A percentile compares a stretch with the other conserved stretches of the same genome.
Evolutionary conservation across 345 rosid species (phyloP).

Genomic region (Hibiscus syriacus): DNA sequence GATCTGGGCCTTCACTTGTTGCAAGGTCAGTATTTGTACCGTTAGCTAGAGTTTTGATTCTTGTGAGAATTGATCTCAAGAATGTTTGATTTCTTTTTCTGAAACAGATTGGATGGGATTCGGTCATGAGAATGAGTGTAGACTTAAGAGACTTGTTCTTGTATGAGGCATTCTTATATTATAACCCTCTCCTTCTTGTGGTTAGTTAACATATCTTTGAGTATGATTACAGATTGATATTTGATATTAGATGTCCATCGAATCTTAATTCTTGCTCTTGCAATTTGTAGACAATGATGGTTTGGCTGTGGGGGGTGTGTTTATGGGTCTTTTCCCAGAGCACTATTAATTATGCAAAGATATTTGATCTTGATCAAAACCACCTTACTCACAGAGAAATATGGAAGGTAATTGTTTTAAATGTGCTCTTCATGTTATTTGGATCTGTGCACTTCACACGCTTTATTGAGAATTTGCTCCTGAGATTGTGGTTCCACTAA

Average conservation of each 20-base stretch:
- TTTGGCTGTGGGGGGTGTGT: constrained; percentile 80
- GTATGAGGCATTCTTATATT: constrained; percentile 88
- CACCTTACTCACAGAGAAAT: constrained; percentile 83
- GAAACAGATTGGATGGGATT: constrained; percentile 85
- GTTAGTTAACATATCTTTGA: constrained; percentile 32
- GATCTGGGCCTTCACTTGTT: constrained; percentile 80
- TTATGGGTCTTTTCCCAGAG: constrained; percentile 84
- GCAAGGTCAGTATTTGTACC: constrained; percentile 54
- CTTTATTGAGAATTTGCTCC: constrained; percentile 2
- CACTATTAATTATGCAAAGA: constrained; percentile 66
- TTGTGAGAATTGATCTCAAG: background rate
- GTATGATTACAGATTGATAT: background rate
- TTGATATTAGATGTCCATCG: background rate
- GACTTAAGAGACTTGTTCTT: constrained; percentile 75
- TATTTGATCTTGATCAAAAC: constrained; percentile 79
- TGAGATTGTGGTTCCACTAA: background rate
- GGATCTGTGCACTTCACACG: background rate
- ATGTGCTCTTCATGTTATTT: background rate
- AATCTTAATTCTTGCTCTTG: constrained; percentile 5
- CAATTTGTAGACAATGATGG: constrained; percentile 68
- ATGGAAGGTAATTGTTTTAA: constrained; percentile 66
- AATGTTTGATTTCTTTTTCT: background rate
- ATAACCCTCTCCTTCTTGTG: constrained; percentile 94
- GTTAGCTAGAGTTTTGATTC: background rate
- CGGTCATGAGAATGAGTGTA: constrained; percentile 94